A percentile compares a stretch with the other conserved stretches of the same genome.
Evolutionary conservation across 768 basidiomycete genomes (phyloP).

Genomic region (Leccinum ochraceum): DNA sequence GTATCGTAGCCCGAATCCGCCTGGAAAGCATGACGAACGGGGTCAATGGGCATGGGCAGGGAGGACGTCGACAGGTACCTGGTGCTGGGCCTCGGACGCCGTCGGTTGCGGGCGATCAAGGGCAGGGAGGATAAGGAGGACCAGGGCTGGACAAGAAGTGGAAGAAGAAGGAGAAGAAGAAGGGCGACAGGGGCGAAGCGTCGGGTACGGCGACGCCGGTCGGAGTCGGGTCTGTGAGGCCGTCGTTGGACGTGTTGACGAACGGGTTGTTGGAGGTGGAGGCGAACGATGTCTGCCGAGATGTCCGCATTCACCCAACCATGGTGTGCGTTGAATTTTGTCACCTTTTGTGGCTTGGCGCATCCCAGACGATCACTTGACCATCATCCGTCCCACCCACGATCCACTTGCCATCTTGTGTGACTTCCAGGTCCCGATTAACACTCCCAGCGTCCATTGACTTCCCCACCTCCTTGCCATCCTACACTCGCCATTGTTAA

Average conservation of each 20-base stretch:
- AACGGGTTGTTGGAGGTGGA: constrained; percentile 24
- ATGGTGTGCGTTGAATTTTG: too few relatives aligned
- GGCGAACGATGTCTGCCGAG: constrained; percentile 9
- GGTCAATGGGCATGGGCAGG: constrained; percentile 28
- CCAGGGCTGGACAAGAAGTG: constrained; percentile 38
- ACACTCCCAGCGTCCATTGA: too few relatives aligned
- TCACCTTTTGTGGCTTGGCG: too few relatives aligned
- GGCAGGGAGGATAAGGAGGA: constrained; percentile 23
- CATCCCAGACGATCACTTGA: too few relatives aligned
- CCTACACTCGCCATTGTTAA: too few relatives aligned
- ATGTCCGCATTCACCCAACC: too few relatives aligned
- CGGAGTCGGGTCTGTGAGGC: constrained; percentile 28
- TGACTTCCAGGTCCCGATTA: too few relatives aligned
- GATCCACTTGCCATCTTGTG: too few relatives aligned
- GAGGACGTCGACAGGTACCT: constrained; percentile 56
- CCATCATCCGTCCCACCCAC: too few relatives aligned
- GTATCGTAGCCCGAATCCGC: constrained; percentile 58
- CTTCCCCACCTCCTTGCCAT: too few relatives aligned
- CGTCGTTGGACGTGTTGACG: constrained; percentile 40
- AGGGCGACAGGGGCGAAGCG: constrained; percentile 39
- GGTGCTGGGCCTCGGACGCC: constrained; percentile 62
- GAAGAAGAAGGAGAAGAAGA: constrained; percentile 62
- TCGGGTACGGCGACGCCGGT: constrained; percentile 33
- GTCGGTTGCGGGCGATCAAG: constrained; percentile 42
- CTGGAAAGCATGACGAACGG: constrained; percentile 45